A percentile compares a stretch with the other conserved stretches of the same genome.
These are phyloP conservation scores for Nothophytophthora sp. DNA, from an alignment of 352 stramenopile species.

Conservation along the genomic window DNA sequence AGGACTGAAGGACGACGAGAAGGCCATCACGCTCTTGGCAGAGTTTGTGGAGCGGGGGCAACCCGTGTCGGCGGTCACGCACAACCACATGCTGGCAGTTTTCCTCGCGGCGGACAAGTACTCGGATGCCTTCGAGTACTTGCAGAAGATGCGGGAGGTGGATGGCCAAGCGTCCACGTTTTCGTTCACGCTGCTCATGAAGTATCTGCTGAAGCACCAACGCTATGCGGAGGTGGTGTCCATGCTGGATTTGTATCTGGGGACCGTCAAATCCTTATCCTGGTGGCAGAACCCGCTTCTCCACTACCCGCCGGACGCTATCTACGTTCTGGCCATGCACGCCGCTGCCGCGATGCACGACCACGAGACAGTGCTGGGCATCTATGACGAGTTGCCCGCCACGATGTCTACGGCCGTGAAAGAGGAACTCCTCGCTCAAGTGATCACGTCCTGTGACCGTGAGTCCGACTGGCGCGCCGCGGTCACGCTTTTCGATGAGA, in stretches of 20 bases:
- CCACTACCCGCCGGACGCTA: conserved; percentile 62
- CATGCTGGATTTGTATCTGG: conserved; percentile 65
- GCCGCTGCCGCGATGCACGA: conserved; percentile 47
- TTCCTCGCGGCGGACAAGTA: conserved; percentile 66
- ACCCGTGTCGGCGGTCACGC: conserved; percentile 53
- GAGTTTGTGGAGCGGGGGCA: conserved; percentile 67
- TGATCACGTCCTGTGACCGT: conserved; percentile 60
- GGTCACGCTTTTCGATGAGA: conserved; percentile 77
- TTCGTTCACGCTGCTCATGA: conserved; percentile 76
- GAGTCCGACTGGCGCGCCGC: conserved; percentile 73
- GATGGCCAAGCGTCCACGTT: conserved; percentile 59
- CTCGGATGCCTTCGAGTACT: conserved; percentile 39
- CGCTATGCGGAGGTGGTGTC: conserved; percentile 44
- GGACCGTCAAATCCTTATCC: conserved; percentile 40
- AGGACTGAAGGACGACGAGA: conserved; percentile 48
- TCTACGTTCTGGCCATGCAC: conserved; percentile 66
- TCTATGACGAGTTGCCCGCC: conserved; percentile 53
- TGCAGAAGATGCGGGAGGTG: conserved; percentile 49
- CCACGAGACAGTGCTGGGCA: conserved; percentile 58
- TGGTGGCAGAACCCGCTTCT: conserved; percentile 58
- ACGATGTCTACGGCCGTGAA: conserved; percentile 56
- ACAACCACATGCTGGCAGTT: conserved; percentile 77
- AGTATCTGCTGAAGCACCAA: conserved; percentile 48
- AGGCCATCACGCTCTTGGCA: conserved; percentile 46
- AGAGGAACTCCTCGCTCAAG: conserved; percentile 45